Evolutionary conservation across 495 filamentous ascomycete species (phyloP).

Genomic region (Bathelium albidoporum): DNA sequence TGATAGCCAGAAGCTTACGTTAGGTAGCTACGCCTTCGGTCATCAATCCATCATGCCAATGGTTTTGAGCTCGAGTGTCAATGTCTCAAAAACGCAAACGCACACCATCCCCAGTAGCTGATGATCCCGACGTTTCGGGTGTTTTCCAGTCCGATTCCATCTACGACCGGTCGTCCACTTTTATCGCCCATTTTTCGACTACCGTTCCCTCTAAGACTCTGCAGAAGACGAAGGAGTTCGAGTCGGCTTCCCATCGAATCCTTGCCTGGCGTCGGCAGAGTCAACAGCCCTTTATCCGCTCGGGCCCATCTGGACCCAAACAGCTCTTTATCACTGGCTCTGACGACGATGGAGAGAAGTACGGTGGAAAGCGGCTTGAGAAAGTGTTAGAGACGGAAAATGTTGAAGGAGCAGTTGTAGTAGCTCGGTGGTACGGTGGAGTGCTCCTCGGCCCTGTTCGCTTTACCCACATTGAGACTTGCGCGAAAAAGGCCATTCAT

Average conservation of each 20-base stretch:
- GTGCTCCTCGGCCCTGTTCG: slow-evolving; percentile 35
- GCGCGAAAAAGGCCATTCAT: slow-evolving; percentile 29
- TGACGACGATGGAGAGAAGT: slow-evolving; percentile 40
- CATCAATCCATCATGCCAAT: not conserved
- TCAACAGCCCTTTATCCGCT: slow-evolving; percentile 21
- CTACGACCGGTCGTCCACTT: slow-evolving; percentile 33
- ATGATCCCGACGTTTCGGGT: not conserved
- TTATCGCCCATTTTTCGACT: slow-evolving; percentile 35
- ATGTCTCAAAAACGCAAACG: slow-evolving; percentile 26
- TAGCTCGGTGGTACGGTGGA: slow-evolving; percentile 41
- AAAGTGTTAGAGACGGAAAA: slow-evolving; percentile 29
- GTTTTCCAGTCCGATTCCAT: slow-evolving; percentile 31
- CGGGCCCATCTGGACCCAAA: slow-evolving; percentile 12
- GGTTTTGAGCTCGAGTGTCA: not conserved
- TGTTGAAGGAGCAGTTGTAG: slow-evolving; percentile 33
- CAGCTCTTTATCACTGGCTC: slow-evolving; percentile 26
- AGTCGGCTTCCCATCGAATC: slow-evolving; percentile 34
- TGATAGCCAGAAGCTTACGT: not conserved
- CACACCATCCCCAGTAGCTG: slow-evolving; percentile 12
- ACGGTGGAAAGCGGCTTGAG: slow-evolving; percentile 30
- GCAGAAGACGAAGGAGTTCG: slow-evolving; percentile 27
- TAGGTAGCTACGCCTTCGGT: not conserved
- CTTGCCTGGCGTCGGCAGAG: slow-evolving; percentile 31
- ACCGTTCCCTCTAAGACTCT: slow-evolving; percentile 25
- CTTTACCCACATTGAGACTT: slow-evolving; percentile 35